Conservation (phyloP, 345 rosid species). For the Gossypium herbaceum region DNA sequence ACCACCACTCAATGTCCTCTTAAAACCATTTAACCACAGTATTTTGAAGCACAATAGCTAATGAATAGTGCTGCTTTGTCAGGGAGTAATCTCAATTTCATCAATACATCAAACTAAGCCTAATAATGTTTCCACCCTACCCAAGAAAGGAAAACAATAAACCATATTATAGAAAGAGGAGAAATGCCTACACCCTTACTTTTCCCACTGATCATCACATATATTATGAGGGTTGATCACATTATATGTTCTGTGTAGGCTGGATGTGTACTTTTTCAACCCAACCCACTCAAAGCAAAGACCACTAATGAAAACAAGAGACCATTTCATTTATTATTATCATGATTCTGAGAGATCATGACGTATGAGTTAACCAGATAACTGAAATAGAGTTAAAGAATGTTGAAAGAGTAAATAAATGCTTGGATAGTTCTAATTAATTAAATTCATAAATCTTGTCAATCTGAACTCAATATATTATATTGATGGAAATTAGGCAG, state of each 20-base stretch:
- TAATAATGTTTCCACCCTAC: neutral
- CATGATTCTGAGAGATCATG: neutral
- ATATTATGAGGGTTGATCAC: neutral
- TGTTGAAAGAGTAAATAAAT: slow-evolving; percentile 2
- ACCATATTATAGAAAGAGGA: too few species aligned
- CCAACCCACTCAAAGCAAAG: neutral
- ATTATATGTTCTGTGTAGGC: neutral
- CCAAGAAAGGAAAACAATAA: neutral
- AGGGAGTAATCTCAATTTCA: slow-evolving; percentile 1
- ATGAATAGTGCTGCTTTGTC: slow-evolving; percentile 1
- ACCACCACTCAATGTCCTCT: slow-evolving; percentile 3
- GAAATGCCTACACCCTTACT: neutral
- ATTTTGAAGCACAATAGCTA: neutral
- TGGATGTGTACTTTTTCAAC: neutral
- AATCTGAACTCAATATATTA: neutral
- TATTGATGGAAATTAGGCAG: neutral
- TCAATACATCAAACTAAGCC: neutral
- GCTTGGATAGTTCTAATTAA: neutral
- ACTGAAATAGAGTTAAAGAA: neutral
- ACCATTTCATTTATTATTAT: neutral
- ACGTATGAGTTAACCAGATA: neutral
- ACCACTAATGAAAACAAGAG: neutral
- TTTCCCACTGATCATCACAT: neutral
- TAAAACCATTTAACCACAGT: neutral
- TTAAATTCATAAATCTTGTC: neutral